Evolutionary conservation across 2,329 filamentous ascomycete genomes (phyloP).

Genomic region (Myriangium duriaei): DNA sequence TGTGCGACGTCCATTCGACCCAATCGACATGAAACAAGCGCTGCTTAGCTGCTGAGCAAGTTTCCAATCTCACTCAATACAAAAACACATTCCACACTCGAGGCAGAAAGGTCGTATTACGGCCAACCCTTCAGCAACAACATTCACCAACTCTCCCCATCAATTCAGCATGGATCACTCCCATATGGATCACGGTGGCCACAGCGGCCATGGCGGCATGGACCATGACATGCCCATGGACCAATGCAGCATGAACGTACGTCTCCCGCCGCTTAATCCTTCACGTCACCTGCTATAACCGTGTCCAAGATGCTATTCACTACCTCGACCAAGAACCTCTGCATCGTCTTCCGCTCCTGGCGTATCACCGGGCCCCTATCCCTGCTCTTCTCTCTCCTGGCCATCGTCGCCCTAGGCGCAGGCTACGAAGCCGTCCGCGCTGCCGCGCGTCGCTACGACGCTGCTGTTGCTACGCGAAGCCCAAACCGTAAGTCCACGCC

Average conservation of each 20-base stretch:
- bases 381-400: constrained; percentile 70
- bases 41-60: constrained; percentile 5
- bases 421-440: constrained; percentile 86
- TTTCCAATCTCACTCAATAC: neutral
- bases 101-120: constrained; percentile 1
- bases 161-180: constrained; percentile 10
- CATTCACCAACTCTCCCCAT: neutral
- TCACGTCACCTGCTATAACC: constrained; percentile 1
- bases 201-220: constrained; percentile 43
- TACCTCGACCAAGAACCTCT: constrained; percentile 86
- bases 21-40: constrained; percentile 1
- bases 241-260: constrained; percentile 79
- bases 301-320: constrained; percentile 82
- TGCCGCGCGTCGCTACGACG: constrained; percentile 64
- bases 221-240: constrained; percentile 44
- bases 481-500: constrained; percentile 22
- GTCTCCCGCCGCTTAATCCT: constrained; percentile 20
- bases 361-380: constrained; percentile 62
- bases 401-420: constrained; percentile 70
- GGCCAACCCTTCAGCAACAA: neutral
- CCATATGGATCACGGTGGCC: constrained; percentile 15
- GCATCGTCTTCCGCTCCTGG: constrained; percentile 91
- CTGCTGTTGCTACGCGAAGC: neutral
- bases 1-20: no score
- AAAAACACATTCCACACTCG: no score